Evolutionary conservation across 352 stramenopile genomes (phyloP).

Genomic region (Albugo candida): DNA sequence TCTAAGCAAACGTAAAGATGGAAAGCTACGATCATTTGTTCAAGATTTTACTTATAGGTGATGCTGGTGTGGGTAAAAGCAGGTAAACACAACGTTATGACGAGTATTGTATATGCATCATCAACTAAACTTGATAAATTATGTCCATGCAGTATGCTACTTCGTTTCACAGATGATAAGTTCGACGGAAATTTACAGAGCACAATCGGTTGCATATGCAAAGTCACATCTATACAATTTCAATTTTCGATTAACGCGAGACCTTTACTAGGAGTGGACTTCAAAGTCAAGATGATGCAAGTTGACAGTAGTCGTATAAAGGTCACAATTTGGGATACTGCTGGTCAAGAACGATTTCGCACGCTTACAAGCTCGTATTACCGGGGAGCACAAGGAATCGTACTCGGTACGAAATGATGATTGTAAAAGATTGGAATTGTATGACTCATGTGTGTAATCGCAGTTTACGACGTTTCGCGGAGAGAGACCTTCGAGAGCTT

Average conservation of each 20-base stretch:
- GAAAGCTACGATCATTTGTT: conserved; percentile 95
- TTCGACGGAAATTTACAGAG: conserved; percentile 97
- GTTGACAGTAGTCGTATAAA: conserved; percentile 93
- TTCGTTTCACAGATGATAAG: conserved; percentile 95
- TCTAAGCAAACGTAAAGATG: conserved; percentile 13
- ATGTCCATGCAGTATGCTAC: conserved; percentile 76
- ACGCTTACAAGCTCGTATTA: conserved; percentile 97
- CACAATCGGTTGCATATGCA: conserved; percentile 79
- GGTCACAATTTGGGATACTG: conserved; percentile 98
- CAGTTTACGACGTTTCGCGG: conserved; percentile 93
- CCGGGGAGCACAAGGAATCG: conserved; percentile 91
- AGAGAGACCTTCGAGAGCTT: conserved; percentile 96
- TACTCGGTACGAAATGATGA: conserved; percentile 54
- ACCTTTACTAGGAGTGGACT: conserved; percentile 67
- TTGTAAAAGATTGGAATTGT: conserved; percentile 2
- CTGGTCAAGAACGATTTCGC: conserved; percentile 94
- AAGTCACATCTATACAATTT: neutral
- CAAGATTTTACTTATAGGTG: conserved; percentile 96
- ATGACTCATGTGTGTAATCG: neutral
- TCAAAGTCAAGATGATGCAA: conserved; percentile 97
- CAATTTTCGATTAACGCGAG: neutral
- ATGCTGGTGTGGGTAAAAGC: conserved; percentile 95
- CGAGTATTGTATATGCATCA: too few species aligned
- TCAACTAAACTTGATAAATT: too few species aligned
- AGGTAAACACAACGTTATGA: conserved; percentile 21